Base-by-base conservation (phyloP, 371 early-diverging fungal species). In the Rhizopus microsporus region DNA sequence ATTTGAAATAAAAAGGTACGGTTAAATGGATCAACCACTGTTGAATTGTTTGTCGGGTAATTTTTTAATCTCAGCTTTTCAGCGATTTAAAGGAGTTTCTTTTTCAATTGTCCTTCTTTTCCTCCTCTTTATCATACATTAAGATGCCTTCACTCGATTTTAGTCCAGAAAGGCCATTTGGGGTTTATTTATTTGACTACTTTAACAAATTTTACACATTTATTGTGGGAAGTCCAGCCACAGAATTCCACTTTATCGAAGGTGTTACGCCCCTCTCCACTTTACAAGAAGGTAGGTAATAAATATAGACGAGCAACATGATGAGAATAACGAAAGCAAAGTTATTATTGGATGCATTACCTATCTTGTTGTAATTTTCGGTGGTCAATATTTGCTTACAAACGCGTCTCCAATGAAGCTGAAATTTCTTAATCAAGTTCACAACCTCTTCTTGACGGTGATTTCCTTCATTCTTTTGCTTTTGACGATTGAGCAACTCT, bases 361-460 rank as follows among this genome's bases (percentile, higher is more conserved):
- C 38, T 90, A 90, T 71, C 73, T 86, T 38, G 59, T 76, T 17
- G 74, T 86, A 57, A 83, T 90, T 60, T 86, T 88, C 76, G 84
- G 88, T 43, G 84, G 84, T 5, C 85, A 81, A 51, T 60, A 69
- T 53, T 60, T 87, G 43, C 84, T 89, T 84, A 43, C 17, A 13
- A 68, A 71, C 59, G 66, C 68, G 37, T 71, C 78, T 40, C 84
- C 86, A 34, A 77, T 88, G 56, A 78, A 77, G 57, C 73, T 87
- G 57, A 82, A 82, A 64, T 57, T 70, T 50, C 56, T 85, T 30
- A 87, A 88, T 54, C 83, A 86, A 63, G 31, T 84, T 48, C 92
- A 92, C 78, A 92, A 92, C 71, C 62, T 87, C 35, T 45, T 86
- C 52, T 76, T 92, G 66, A 87, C 88, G 9, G 40, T 80, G 0